Percentiles rank a stretch among this genome's conserved stretches.
Evolutionary conservation across 2,329 filamentous ascomycete species (phyloP).

Genomic region (Venturia nashicola): DNA sequence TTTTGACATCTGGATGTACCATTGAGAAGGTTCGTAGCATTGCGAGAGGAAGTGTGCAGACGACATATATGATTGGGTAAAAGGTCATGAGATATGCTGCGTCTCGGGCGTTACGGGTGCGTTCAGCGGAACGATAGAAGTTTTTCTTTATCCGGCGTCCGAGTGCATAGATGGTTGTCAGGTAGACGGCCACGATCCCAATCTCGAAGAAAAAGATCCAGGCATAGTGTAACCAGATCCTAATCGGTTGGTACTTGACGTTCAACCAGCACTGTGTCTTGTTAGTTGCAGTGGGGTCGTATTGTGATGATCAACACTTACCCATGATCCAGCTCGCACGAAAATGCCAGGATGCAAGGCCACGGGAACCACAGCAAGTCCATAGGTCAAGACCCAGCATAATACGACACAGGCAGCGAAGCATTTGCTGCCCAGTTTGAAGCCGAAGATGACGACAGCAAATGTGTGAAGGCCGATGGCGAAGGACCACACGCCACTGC

Average conservation of each 20-base stretch:
- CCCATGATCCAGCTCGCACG: constrained; percentile 52
- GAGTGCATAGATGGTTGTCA: constrained; percentile 28
- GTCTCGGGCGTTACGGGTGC: constrained; percentile 18
- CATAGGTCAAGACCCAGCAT: constrained; percentile 49
- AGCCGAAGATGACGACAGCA: constrained; percentile 45
- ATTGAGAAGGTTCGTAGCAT: constrained; percentile 52
- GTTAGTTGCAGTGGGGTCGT: neutral
- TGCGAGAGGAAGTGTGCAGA: constrained; percentile 57
- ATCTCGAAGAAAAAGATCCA: constrained; percentile 50
- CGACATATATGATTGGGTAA: constrained; percentile 56
- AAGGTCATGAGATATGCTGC: constrained; percentile 48
- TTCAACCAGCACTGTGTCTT: constrained; percentile 49
- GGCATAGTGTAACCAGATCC: constrained; percentile 50
- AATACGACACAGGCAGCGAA: constrained; percentile 38
- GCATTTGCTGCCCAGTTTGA: constrained; percentile 35
- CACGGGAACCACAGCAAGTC: constrained; percentile 41
- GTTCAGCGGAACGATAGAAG: constrained; percentile 18
- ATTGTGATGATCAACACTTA: constrained; percentile 15
- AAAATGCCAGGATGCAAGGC: constrained; percentile 38
- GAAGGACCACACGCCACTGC: constrained; percentile 55
- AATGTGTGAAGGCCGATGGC: constrained; percentile 57
- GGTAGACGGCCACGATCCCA: constrained; percentile 39
- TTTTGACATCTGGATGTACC: constrained; percentile 29
- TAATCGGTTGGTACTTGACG: constrained; percentile 38
- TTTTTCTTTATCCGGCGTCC: constrained; percentile 23